These are phyloP conservation scores for Nicotiana rustica DNA, from an alignment of 305 asterid genomes.

Conservation along the genomic window DNA sequence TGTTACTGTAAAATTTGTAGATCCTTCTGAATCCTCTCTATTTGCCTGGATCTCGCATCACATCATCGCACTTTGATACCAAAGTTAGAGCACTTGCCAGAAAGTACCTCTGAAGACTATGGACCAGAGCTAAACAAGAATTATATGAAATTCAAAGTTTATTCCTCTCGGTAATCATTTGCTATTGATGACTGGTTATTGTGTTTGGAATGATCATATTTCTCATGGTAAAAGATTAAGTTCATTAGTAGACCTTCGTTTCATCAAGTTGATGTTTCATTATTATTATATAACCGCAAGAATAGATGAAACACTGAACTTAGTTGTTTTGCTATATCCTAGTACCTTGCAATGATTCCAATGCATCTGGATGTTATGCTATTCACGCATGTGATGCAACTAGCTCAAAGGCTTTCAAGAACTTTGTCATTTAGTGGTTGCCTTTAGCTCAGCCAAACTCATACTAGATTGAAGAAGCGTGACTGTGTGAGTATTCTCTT, in stretches of 20 bases:
- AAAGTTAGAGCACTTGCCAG: constrained; percentile 95
- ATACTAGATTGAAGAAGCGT: no score
- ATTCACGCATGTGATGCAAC: no score
- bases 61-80: constrained; percentile 91
- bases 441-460: no score
- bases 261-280: not conserved
- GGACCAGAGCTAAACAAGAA: constrained; percentile 9
- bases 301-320: no score
- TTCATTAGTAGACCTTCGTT: not conserved
- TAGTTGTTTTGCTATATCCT: no score
- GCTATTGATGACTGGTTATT: constrained; percentile 9
- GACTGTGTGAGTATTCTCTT: no score
- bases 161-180: not conserved
- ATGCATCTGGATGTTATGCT: no score
- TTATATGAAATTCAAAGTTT: not conserved
- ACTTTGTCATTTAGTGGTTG: no score
- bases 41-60: constrained; percentile 89
- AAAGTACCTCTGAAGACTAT: constrained; percentile 65
- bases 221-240: constrained; percentile 4
- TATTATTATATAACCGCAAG: not conserved
- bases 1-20: constrained; percentile 51
- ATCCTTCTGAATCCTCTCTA: constrained; percentile 91
- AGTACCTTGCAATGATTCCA: no score
- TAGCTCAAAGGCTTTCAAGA: no score
- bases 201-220: constrained; percentile 17